A percentile compares a stretch with the other conserved stretches of the same genome.
phyloP scores from a whole-genome alignment of 169 alveolate species.

The Babesia sp. region DNA sequence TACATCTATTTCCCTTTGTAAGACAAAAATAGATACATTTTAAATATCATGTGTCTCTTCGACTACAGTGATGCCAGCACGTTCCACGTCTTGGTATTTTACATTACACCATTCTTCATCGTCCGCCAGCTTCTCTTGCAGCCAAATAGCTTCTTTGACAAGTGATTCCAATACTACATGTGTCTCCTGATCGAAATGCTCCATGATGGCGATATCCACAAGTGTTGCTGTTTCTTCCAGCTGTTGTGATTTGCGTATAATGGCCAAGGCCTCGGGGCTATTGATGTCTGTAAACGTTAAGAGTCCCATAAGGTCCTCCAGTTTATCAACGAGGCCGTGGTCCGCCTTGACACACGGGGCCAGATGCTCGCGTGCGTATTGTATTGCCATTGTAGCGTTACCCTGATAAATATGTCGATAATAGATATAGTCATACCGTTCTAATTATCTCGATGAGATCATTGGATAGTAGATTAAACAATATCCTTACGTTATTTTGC shows the following conservation, averaged over 20 bases:
- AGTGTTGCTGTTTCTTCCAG: slow-evolving; percentile 63
- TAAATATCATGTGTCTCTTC: background rate
- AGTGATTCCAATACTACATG: slow-evolving; percentile 27
- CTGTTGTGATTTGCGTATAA: slow-evolving; percentile 59
- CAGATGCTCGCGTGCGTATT: slow-evolving; percentile 28
- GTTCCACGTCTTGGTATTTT: slow-evolving; percentile 12
- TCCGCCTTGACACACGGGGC: slow-evolving; percentile 48
- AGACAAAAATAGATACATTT: slow-evolving; percentile 26
- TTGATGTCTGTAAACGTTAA: slow-evolving; percentile 36
- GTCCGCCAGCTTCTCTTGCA: slow-evolving; percentile 14
- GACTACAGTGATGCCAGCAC: slow-evolving; percentile 14
- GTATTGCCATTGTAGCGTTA: slow-evolving; percentile 28
- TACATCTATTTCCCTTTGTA: slow-evolving; percentile 20
- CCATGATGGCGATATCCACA: slow-evolving; percentile 69
- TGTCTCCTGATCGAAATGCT: slow-evolving; percentile 65
- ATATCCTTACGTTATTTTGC: slow-evolving; percentile 37
- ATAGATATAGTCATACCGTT: background rate
- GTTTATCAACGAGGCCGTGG: slow-evolving; percentile 11
- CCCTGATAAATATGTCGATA: slow-evolving; percentile 12
- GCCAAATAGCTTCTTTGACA: slow-evolving; percentile 57
- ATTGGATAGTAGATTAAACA: slow-evolving; percentile 26
- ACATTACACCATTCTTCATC: slow-evolving; percentile 3
- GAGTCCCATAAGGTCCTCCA: slow-evolving; percentile 61
- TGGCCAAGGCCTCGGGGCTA: slow-evolving; percentile 66
- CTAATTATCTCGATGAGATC: slow-evolving; percentile 43